Percentiles rank a stretch among this genome's conserved stretches.
These are phyloP conservation scores for Fusarium austroafricanum DNA, from an alignment of 2,329 filamentous ascomycete species.

Conservation along the genomic window DNA sequence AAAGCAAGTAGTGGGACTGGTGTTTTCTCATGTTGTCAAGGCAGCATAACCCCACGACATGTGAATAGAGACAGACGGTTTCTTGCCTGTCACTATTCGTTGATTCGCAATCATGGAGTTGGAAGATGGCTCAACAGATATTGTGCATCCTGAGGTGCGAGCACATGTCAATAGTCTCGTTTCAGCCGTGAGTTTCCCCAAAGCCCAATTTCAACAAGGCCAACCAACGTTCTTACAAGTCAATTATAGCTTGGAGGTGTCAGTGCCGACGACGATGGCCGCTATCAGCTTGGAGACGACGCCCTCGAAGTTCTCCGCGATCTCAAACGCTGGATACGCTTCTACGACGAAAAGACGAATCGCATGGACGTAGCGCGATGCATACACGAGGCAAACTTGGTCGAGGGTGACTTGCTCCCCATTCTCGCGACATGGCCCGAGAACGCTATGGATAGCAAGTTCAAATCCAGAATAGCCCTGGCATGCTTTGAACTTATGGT, in stretches of 20 bases:
- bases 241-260: constrained; percentile 81
- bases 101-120: constrained; percentile 62
- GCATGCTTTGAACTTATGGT: constrained; percentile 92
- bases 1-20: constrained; percentile 21
- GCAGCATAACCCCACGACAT: constrained; percentile 37
- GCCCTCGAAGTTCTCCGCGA: constrained; percentile 92
- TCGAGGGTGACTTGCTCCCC: constrained; percentile 88
- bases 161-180: constrained; percentile 94
- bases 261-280: constrained; percentile 80
- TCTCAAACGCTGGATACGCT: constrained; percentile 92
- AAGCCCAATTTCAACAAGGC: not conserved
- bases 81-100: constrained; percentile 18
- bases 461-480: constrained; percentile 82
- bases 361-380: constrained; percentile 95
- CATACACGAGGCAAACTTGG: constrained; percentile 90
- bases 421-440: constrained; percentile 88
- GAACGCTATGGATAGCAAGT: constrained; percentile 75
- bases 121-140: constrained; percentile 63
- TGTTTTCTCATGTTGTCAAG: constrained; percentile 29
- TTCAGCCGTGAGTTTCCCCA: constrained; percentile 76
- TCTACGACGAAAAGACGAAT: constrained; percentile 93
- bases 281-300: constrained; percentile 92
- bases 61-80: constrained; percentile 28
- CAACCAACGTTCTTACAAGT: constrained; percentile 29
- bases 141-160: constrained; percentile 91